Base-by-base conservation (phyloP, 768 basidiomycete species). In the Rubroboletus satanas region DNA sequence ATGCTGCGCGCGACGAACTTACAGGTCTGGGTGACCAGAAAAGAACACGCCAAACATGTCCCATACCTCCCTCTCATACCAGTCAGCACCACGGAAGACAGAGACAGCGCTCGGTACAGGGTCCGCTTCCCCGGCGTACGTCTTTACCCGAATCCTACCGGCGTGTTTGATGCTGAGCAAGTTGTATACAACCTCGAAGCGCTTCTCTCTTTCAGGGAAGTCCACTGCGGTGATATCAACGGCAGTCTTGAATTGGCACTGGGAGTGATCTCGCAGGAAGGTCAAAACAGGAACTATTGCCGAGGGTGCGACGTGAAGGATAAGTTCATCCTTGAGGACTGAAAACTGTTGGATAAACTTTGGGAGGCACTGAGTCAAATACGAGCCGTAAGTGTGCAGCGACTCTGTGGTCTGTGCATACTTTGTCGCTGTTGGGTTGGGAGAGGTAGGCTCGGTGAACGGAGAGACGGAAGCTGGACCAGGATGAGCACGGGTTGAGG, bases 41-140 rank as follows among this genome's bases (percentile, higher is more conserved):
- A 99, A 99, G 79, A 93, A 97, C 45, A 99, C 89, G 43, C 97
- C 97, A 67, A 78, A 99, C 73, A 99, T 80, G 75, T 99, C 97
- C 95, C 96, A 99, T 29, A 90, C 87, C 73, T 99, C 97, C 55
- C 97, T 81, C 74, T 99, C 97, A 70, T 97, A 98, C 97, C 97
- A 99, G 67, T 99, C 92, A 7, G 97, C 96, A 56, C 96, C 93
- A 47, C 84, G 80, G 77, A 89, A 99, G 26, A 98, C 56, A 12
- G 83, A 80, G 4, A 83, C 77, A 28, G 80, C 84, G 63, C 89
- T 94, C 1, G 96, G 97, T 3, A 98, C 90, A 35, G 89, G 83
- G 63, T 94, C 88, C 11, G 87, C 87, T 74, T 99, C 97, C 57
- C 89, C 88, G 55, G 93, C 92, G 68, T 95, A 98, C 0, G 97